These are phyloP conservation scores for Pythium pyrilobum DNA, from an alignment of 352 stramenopile genomes.

Conservation along the genomic window DNA sequence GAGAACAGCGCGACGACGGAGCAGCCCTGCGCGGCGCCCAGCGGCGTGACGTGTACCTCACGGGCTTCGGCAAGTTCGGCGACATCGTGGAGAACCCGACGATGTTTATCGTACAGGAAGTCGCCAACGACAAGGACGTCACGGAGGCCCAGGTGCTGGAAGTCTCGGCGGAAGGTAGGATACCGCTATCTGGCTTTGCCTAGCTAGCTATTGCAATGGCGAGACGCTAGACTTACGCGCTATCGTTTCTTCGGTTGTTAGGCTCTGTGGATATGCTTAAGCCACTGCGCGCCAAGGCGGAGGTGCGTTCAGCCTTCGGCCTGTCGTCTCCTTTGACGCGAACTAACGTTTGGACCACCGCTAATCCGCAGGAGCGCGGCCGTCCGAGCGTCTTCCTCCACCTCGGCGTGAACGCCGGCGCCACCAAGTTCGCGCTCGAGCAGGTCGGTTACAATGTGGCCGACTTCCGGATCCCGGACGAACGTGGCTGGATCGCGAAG, in stretches of 20 bases:
- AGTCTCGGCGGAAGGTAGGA: slow-evolving; percentile 49
- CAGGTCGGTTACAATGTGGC: slow-evolving; percentile 73
- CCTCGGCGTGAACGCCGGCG: slow-evolving; percentile 51
- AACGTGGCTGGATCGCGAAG: slow-evolving; percentile 58
- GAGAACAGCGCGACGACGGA: slow-evolving; percentile 6
- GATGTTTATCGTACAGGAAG: slow-evolving; percentile 44
- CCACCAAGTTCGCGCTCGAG: slow-evolving; percentile 52
- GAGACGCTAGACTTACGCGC: neutral
- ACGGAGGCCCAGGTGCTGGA: slow-evolving; percentile 67
- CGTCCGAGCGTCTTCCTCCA: slow-evolving; percentile 66
- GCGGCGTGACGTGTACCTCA: slow-evolving; percentile 65
- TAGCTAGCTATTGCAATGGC: neutral
- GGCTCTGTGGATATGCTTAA: slow-evolving; percentile 32
- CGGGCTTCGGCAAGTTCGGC: slow-evolving; percentile 82
- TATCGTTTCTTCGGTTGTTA: neutral
- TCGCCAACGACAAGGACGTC: slow-evolving; percentile 56
- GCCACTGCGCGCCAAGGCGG: slow-evolving; percentile 29
- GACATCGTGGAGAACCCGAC: slow-evolving; percentile 82
- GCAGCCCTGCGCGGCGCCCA: slow-evolving; percentile 11
- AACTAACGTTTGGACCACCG: no score
- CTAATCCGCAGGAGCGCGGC: slow-evolving; percentile 28
- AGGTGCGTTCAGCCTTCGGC: slow-evolving; percentile 14
- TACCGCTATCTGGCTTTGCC: no score
- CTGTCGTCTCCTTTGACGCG: neutral
- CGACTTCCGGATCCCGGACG: slow-evolving; percentile 77